A percentile compares a stretch with the other conserved stretches of the same genome.
phyloP scores from a whole-genome alignment of 2,329 filamentous ascomycete genomes.

The Trichoderma arundinaceum region DNA sequence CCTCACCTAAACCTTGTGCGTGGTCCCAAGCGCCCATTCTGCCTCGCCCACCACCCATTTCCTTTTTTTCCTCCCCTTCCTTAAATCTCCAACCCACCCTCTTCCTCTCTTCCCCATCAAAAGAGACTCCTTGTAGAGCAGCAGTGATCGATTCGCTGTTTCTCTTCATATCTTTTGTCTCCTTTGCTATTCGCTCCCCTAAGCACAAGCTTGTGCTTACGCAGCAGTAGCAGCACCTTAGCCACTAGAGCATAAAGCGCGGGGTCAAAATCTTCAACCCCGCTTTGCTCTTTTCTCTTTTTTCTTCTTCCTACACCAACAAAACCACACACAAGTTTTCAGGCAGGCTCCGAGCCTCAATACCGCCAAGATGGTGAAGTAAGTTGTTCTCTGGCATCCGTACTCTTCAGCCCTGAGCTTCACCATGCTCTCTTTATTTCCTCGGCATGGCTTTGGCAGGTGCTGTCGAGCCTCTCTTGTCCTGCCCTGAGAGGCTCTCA shows the following conservation, averaged over 20 bases:
- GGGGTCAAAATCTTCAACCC: conserved; percentile 53
- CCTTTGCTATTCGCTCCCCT: conserved; percentile 28
- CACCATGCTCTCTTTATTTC: conserved; percentile 25
- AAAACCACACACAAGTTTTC: conserved; percentile 44
- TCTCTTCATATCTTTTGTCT: conserved; percentile 32
- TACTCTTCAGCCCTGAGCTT: background rate
- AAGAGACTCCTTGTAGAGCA: conserved; percentile 48
- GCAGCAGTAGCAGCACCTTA: conserved; percentile 28
- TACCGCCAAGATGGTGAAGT: conserved; percentile 99
- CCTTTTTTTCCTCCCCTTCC: conserved; percentile 12
- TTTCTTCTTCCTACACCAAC: conserved; percentile 41
- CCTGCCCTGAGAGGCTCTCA: background rate
- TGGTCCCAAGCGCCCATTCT: conserved; percentile 9
- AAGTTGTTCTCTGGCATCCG: conserved; percentile 57
- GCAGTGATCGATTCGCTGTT: conserved; percentile 49
- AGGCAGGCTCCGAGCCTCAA: conserved; percentile 57
- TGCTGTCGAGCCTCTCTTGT: conserved; percentile 20
- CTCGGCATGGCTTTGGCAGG: background rate
- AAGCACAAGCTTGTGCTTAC: conserved; percentile 24
- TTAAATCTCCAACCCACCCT: conserved; percentile 26
- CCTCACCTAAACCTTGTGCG: conserved; percentile 26
- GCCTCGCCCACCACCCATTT: background rate
- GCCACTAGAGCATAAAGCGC: conserved; percentile 43
- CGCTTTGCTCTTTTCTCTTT: conserved; percentile 49
- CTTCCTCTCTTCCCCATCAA: conserved; percentile 35